Conservation (phyloP, 192 early-diverging fungal species). For the Coemansia sp. region DNA sequence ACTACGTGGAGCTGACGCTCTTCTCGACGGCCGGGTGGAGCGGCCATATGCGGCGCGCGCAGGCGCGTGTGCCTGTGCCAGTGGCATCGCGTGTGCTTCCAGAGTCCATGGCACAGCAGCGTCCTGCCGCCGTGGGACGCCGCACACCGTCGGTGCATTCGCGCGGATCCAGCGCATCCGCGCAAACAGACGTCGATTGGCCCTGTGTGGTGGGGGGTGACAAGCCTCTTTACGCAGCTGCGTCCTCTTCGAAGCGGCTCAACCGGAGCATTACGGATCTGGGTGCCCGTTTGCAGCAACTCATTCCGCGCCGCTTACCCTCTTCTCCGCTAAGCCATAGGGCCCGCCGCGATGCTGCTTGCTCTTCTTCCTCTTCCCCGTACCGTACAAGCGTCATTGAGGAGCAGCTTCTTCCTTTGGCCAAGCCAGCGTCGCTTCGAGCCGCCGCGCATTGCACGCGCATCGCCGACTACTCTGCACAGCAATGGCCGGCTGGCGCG, state of each 20-base stretch:
- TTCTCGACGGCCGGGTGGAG: conserved; percentile 31
- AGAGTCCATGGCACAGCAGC: not conserved
- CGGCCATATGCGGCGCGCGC: conserved; percentile 16
- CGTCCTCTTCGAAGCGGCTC: not conserved
- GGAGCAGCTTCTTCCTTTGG: not conserved
- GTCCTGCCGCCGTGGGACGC: not conserved
- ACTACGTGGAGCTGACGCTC: conserved; percentile 29
- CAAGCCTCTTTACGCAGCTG: not conserved
- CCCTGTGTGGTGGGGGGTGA: not conserved
- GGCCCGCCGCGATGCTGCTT: not conserved
- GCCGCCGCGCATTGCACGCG: conserved; percentile 1
- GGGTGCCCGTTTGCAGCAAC: conserved; percentile 33
- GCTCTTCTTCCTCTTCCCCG: not conserved
- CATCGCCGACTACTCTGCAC: not conserved
- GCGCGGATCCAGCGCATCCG: not conserved
- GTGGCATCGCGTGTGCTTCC: conserved; percentile 25
- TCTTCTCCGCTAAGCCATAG: not conserved
- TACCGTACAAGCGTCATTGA: not conserved
- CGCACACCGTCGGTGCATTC: conserved; percentile 6
- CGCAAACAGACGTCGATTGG: conserved; percentile 6
- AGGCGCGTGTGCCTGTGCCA: conserved; percentile 31
- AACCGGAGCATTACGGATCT: conserved; percentile 36
- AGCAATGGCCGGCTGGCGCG: not conserved
- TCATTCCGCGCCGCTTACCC: conserved; percentile 41
- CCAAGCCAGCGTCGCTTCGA: not conserved